Percentiles rank a stretch among this genome's conserved stretches.
Evolutionary conservation across 78 protist species (phyloP).

Genomic region (Andalucia godoyi): DNA sequence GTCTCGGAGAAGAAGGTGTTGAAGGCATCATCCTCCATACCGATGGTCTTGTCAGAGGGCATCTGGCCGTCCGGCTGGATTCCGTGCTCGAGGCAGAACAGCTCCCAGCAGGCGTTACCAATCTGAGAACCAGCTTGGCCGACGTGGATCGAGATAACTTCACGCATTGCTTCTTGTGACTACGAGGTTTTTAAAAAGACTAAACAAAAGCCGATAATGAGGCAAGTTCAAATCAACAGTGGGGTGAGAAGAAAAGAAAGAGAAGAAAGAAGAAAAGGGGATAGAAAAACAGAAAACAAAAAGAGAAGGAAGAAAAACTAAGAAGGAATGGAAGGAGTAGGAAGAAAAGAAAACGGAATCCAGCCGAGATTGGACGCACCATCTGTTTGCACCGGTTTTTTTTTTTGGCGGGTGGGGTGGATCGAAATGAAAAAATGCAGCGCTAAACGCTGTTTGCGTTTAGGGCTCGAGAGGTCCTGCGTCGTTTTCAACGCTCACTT

Average conservation of each 20-base stretch:
- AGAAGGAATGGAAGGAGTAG: not conserved
- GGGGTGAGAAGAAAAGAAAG: not conserved
- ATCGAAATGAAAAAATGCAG: too few species aligned
- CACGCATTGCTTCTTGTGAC: slow-evolving; percentile 46
- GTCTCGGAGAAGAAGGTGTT: slow-evolving; percentile 89
- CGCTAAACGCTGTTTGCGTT: too few species aligned
- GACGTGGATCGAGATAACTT: slow-evolving; percentile 78
- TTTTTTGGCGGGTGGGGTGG: too few species aligned
- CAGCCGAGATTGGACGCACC: too few species aligned
- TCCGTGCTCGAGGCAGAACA: slow-evolving; percentile 94
- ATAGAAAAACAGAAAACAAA: not conserved
- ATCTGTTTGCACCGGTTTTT: too few species aligned
- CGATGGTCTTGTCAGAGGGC: slow-evolving; percentile 81
- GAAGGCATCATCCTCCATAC: slow-evolving; percentile 73
- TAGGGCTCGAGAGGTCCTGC: too few species aligned
- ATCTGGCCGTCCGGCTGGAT: slow-evolving; percentile 88
- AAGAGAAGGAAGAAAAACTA: not conserved
- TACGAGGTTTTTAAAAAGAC: not conserved
- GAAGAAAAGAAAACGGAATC: not conserved
- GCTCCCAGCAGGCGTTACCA: slow-evolving; percentile 97
- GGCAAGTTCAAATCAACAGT: not conserved
- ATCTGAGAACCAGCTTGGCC: slow-evolving; percentile 89
- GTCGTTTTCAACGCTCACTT: too few species aligned
- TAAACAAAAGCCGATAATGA: not conserved
- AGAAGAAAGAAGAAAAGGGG: not conserved